Conservation (phyloP, 2,329 filamentous ascomycete genomes). For the Verticillium isaacii region DNA sequence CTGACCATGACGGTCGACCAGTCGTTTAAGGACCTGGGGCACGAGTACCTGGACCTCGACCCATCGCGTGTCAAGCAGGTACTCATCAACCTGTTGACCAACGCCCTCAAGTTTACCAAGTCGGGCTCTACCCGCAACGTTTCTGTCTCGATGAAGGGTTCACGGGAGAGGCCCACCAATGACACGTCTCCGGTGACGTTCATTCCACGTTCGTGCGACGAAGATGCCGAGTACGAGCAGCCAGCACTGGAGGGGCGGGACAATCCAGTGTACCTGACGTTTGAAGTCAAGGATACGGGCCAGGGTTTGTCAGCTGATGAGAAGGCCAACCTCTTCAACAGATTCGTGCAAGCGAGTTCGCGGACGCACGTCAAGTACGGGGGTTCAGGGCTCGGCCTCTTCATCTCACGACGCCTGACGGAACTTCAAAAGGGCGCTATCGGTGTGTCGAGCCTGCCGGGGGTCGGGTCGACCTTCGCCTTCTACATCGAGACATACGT, state of each 20-base stretch:
- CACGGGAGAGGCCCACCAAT: constrained; percentile 30
- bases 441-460: constrained; percentile 63
- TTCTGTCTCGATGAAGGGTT: constrained; percentile 41
- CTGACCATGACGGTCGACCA: constrained; percentile 60
- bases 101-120: constrained; percentile 78
- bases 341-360: constrained; percentile 74
- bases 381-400: constrained; percentile 72
- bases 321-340: constrained; percentile 69
- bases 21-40: constrained; percentile 50
- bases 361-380: constrained; percentile 75
- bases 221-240: constrained; percentile 32
- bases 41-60: constrained; percentile 67
- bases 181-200: constrained; percentile 50
- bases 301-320: constrained; percentile 67
- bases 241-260: constrained; percentile 21
- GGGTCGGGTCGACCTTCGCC: constrained; percentile 68
- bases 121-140: constrained; percentile 54
- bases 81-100: constrained; percentile 74
- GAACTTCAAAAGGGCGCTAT: constrained; percentile 79
- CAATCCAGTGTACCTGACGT: constrained; percentile 60
- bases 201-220: constrained; percentile 51
- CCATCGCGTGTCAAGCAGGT: constrained; percentile 73
- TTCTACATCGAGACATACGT: constrained; percentile 64
- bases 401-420: constrained; percentile 74
- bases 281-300: constrained; percentile 74